Evolutionary conservation across 345 rosid genomes (phyloP).

Genomic region (Eucalyptus microcorys): DNA sequence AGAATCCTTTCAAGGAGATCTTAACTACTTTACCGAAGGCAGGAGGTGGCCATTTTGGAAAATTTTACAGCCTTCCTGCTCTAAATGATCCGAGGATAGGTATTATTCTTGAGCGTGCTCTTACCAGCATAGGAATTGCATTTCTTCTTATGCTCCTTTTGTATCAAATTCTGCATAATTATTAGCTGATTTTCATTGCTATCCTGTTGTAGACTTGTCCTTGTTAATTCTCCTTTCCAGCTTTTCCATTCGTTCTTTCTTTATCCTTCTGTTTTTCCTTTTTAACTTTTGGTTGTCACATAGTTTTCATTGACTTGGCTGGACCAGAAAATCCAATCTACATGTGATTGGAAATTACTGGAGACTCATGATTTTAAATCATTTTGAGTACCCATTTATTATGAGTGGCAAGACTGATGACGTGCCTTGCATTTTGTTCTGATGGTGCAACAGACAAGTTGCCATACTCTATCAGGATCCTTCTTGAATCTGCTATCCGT

Average conservation of each 20-base stretch:
- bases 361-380: not conserved
- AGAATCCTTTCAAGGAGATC: constrained; percentile 66
- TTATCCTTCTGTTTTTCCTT: not conserved
- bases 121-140: not conserved
- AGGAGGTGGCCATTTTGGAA: constrained; percentile 93
- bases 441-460: constrained; percentile 47
- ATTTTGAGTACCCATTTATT: not conserved
- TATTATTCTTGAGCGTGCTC: constrained; percentile 1
- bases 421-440: not conserved
- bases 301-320: not conserved
- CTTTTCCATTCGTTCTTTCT: not conserved
- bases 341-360: not conserved
- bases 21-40: constrained; percentile 89
- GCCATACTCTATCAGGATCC: constrained; percentile 88
- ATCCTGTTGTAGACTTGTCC: not conserved
- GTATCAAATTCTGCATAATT: not conserved
- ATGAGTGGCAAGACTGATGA: not conserved
- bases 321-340: not conserved
- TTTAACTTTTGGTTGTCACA: not conserved
- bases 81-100: constrained; percentile 95
- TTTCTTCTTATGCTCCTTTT: not conserved
- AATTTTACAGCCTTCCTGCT: constrained; percentile 86
- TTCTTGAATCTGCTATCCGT: constrained; percentile 93
- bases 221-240: not conserved
- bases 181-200: not conserved